phyloP scores from a whole-genome alignment of 2,329 filamentous ascomycete genomes.

The Cladosporium sp. region DNA sequence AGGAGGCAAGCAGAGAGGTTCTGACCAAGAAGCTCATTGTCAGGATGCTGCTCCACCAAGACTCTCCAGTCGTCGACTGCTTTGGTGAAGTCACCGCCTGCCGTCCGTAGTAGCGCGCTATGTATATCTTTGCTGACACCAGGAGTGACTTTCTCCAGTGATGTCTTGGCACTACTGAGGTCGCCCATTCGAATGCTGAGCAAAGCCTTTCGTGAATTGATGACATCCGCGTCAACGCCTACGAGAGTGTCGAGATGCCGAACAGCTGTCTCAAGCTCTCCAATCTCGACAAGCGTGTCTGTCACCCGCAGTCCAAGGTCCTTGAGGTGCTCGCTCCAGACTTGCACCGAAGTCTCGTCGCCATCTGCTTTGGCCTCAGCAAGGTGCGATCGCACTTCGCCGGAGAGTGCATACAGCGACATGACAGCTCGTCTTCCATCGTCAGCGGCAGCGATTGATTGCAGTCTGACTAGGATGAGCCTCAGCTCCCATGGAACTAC shows the following conservation, averaged over 20 bases:
- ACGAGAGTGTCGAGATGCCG: slow-evolving; percentile 67
- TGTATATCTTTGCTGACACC: slow-evolving; percentile 49
- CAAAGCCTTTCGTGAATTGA: slow-evolving; percentile 54
- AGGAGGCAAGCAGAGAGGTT: slow-evolving; percentile 83
- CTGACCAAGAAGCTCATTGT: slow-evolving; percentile 71
- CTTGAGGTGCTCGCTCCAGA: slow-evolving; percentile 71
- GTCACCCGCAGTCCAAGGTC: slow-evolving; percentile 70
- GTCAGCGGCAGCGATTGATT: slow-evolving; percentile 84
- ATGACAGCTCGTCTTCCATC: slow-evolving; percentile 79
- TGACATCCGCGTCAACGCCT: slow-evolving; percentile 44
- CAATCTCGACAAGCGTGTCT: slow-evolving; percentile 77
- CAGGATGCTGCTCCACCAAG: slow-evolving; percentile 48
- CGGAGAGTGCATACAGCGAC: slow-evolving; percentile 80
- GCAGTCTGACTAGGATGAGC: slow-evolving; percentile 77
- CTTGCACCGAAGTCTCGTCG: slow-evolving; percentile 56
- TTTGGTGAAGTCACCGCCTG: slow-evolving; percentile 69
- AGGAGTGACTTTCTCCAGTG: slow-evolving; percentile 22
- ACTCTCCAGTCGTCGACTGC: slow-evolving; percentile 63
- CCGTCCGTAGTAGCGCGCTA: slow-evolving; percentile 71
- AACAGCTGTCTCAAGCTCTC: slow-evolving; percentile 77
- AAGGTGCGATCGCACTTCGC: slow-evolving; percentile 32
- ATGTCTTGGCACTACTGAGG: slow-evolving; percentile 46
- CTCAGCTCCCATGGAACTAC: slow-evolving; percentile 86
- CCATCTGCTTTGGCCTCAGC: slow-evolving; percentile 44
- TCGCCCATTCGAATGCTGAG: slow-evolving; percentile 80